These are phyloP conservation scores for Pulveroboletus sp. DNA, from an alignment of 768 basidiomycete species.

Conservation along the genomic window DNA sequence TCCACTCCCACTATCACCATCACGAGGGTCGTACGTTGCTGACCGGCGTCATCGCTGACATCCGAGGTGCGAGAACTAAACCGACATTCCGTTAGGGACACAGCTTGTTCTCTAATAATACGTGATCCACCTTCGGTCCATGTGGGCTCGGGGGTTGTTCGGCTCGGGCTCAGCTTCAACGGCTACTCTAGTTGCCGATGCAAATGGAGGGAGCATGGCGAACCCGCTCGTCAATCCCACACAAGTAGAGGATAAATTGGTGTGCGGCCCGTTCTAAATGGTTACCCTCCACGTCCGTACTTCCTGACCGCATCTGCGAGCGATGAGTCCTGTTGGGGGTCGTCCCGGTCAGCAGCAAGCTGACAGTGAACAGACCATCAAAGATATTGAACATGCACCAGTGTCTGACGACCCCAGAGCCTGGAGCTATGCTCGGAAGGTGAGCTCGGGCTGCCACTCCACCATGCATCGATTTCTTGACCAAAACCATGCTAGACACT, in stretches of 20 bases:
- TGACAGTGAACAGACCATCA: neutral
- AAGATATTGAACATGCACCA: constrained; percentile 34
- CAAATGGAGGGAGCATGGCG: neutral
- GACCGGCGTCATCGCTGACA: too few relatives aligned
- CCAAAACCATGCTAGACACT: constrained; percentile 13
- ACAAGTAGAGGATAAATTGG: neutral
- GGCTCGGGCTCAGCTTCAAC: neutral
- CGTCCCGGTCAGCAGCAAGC: neutral
- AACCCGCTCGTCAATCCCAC: too few relatives aligned
- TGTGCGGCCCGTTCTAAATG: constrained; percentile 1
- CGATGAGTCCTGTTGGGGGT: too few relatives aligned
- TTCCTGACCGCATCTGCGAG: too few relatives aligned
- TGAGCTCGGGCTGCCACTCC: constrained; percentile 13
- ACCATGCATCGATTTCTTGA: neutral
- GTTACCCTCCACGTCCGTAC: neutral
- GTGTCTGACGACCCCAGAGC: constrained; percentile 58
- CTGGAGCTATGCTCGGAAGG: constrained; percentile 57
- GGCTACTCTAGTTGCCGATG: constrained; percentile 3
- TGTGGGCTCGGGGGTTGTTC: neutral
- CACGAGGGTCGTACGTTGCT: too few relatives aligned
- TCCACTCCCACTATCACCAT: too few relatives aligned
- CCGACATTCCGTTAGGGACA: too few relatives aligned
- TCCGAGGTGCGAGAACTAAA: too few relatives aligned
- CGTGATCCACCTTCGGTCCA: too few relatives aligned
- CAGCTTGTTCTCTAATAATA: neutral